phyloP scores from a whole-genome alignment of 139 green algal genomes.

The Edaphochlamys debaryana region DNA sequence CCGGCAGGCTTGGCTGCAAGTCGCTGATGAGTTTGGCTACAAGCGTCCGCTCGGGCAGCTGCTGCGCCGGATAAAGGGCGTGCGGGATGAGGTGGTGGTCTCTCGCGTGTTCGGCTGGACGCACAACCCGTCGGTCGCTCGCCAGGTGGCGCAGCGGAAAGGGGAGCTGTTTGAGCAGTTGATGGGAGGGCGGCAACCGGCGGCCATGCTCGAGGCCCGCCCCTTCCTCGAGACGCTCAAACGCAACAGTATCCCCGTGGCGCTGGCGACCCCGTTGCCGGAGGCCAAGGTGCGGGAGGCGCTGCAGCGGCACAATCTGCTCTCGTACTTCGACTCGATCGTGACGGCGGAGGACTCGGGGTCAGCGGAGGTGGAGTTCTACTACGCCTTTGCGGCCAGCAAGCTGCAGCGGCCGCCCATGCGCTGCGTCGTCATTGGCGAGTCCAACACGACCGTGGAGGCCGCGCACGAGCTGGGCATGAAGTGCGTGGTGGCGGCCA shows the following conservation, averaged over 20 bases:
- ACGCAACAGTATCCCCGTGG: constrained; percentile 72
- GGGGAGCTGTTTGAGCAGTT: constrained; percentile 66
- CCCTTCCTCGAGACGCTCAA: constrained; percentile 85
- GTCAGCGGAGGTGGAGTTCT: constrained; percentile 65
- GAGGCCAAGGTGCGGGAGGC: constrained; percentile 52
- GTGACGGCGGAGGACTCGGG: constrained; percentile 82
- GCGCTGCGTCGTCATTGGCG: constrained; percentile 91
- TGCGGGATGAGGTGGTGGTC: constrained; percentile 94
- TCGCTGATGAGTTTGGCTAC: constrained; percentile 88
- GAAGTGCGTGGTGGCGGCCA: constrained; percentile 87
- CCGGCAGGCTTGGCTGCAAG: constrained; percentile 78
- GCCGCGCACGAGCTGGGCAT: constrained; percentile 93
- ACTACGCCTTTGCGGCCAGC: constrained; percentile 79
- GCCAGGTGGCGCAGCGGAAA: constrained; percentile 79
- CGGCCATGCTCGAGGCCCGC: constrained; percentile 60
- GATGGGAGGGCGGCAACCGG: constrained; percentile 41
- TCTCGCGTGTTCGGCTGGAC: constrained; percentile 92
- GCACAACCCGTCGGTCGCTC: constrained; percentile 78
- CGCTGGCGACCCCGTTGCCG: constrained; percentile 76
- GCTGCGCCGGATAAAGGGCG: constrained; percentile 77
- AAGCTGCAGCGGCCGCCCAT: constrained; percentile 84
- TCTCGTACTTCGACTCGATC: constrained; percentile 75
- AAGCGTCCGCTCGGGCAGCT: constrained; percentile 72
- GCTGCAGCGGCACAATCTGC: constrained; percentile 65
- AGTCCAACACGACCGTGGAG: constrained; percentile 87